These are phyloP conservation scores for Tuber indicum DNA, from an alignment of 495 filamentous ascomycete genomes.

Conservation along the genomic window DNA sequence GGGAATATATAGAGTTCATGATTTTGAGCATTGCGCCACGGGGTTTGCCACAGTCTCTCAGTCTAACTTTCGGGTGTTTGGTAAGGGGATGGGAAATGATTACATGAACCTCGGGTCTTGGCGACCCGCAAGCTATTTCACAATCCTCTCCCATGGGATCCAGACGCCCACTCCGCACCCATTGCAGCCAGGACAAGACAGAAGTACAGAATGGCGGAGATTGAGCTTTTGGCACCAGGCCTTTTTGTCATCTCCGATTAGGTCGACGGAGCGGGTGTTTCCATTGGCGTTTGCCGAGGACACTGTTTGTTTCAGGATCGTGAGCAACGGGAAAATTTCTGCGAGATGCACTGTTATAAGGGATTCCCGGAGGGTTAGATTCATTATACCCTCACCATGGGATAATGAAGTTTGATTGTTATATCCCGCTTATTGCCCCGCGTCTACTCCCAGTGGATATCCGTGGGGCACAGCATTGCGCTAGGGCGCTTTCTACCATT, in stretches of 20 bases:
- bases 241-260: constrained; percentile 22
- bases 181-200: constrained; percentile 59
- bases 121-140: constrained; percentile 63
- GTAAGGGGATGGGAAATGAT: constrained; percentile 16
- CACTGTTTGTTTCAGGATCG: constrained; percentile 5
- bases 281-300: constrained; percentile 14
- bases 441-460: too few species aligned
- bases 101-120: constrained; percentile 54
- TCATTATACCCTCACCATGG: too few species aligned
- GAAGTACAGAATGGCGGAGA: constrained; percentile 54
- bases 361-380: too few species aligned
- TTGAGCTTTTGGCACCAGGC: constrained; percentile 57
- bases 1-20: constrained; percentile 36
- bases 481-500: too few species aligned
- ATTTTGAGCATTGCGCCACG: constrained; percentile 37
- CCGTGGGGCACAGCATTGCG: too few species aligned
- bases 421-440: too few species aligned
- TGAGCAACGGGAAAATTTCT: not conserved
- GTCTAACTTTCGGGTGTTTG: not conserved
- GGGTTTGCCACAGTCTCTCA: constrained; percentile 44
- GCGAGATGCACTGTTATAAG: not conserved
- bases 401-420: too few species aligned
- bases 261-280: constrained; percentile 21
- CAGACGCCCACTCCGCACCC: constrained; percentile 64
- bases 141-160: constrained; percentile 63